phyloP scores from a whole-genome alignment of 2,329 filamentous ascomycete species.

The Cordyceps pruinosa region DNA sequence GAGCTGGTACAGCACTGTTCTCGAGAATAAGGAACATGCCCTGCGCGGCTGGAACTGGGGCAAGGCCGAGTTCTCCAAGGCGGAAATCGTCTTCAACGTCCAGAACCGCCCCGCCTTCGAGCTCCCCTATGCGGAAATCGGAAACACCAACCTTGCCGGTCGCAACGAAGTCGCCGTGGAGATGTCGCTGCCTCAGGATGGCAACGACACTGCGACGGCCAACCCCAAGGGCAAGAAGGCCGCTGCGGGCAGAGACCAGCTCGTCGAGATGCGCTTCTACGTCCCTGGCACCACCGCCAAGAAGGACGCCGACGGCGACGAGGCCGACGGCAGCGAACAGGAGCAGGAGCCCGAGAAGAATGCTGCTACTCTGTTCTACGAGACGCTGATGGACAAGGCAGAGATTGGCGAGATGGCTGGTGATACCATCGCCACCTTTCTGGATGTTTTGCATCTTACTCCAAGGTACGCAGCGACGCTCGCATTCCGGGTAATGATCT shows the following conservation, averaged over 20 bases:
- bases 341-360: conserved; percentile 76
- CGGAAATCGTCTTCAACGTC: conserved; percentile 92
- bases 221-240: conserved; percentile 78
- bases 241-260: conserved; percentile 79
- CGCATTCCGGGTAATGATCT: no score
- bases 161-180: conserved; percentile 97
- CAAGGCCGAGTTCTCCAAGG: conserved; percentile 93
- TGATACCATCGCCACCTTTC: conserved; percentile 94
- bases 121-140: conserved; percentile 93
- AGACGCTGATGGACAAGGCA: conserved; percentile 95
- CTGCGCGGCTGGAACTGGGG: conserved; percentile 99
- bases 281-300: conserved; percentile 85
- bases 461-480: conserved; percentile 55
- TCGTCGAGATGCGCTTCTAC: conserved; percentile 98
- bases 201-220: conserved; percentile 66
- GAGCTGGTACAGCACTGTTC: conserved; percentile 91
- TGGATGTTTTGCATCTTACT: conserved; percentile 93
- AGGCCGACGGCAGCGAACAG: conserved; percentile 52
- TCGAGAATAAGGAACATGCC: conserved; percentile 90
- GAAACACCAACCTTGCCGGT: conserved; percentile 93
- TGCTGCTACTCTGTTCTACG: conserved; percentile 94
- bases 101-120: conserved; percentile 96
- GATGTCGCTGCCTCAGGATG: conserved; percentile 70
- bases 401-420: conserved; percentile 99
- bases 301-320: conserved; percentile 61